Conservation (phyloP, 345 rosid genomes). For the Anastatica hierochuntica region DNA sequence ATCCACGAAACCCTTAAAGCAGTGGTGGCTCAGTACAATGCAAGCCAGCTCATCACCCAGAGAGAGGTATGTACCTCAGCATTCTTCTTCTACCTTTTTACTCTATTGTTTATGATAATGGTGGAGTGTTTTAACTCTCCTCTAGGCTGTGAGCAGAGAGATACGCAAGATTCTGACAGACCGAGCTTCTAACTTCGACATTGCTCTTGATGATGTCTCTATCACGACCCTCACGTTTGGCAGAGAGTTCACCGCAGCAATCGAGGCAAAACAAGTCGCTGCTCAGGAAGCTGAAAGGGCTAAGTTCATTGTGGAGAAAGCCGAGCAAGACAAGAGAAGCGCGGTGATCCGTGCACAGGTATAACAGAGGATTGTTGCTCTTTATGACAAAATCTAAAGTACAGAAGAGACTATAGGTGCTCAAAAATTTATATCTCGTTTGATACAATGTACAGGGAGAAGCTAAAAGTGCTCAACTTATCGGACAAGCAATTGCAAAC, state of each 20-base stretch:
- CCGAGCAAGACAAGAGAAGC: constrained; percentile 92
- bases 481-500: constrained; percentile 88
- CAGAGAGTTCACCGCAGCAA: constrained; percentile 89
- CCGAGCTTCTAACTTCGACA: constrained; percentile 59
- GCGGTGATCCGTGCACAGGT: constrained; percentile 92
- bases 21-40: constrained; percentile 93
- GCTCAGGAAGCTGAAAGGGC: constrained; percentile 98
- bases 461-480: constrained; percentile 85
- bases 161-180: constrained; percentile 80
- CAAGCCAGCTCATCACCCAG: constrained; percentile 92
- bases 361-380: neutral
- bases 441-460: constrained; percentile 50
- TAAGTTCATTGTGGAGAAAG: constrained; percentile 86
- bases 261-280: constrained; percentile 92
- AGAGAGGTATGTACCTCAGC: constrained; percentile 37
- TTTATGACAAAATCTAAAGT: neutral
- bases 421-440: neutral
- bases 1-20: constrained; percentile 87
- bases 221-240: constrained; percentile 84
- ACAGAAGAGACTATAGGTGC: neutral
- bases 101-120: neutral
- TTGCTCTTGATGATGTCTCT: constrained; percentile 78
- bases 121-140: neutral
- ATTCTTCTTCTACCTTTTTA: neutral
- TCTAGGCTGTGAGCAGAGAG: constrained; percentile 51